Evolutionary conservation across 345 rosid genomes (phyloP).

Genomic region (Salix purpurea): DNA sequence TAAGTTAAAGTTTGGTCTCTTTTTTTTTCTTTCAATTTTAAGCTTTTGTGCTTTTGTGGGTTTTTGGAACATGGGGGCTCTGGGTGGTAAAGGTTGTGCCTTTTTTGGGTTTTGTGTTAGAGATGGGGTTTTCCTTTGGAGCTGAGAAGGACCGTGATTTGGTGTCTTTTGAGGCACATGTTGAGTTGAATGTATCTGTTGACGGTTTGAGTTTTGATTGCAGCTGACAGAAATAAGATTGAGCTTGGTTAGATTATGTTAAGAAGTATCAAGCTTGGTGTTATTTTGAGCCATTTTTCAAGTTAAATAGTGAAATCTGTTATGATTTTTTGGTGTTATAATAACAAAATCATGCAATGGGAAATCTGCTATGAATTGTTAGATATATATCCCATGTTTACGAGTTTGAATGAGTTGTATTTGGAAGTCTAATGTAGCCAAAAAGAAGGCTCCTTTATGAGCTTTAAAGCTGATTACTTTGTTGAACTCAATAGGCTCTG

Average conservation of each 20-base stretch:
- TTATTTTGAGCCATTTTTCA: not conserved
- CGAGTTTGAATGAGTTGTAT: not conserved
- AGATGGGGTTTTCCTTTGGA: not conserved
- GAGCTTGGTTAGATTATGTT: not conserved
- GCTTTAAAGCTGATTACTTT: no score
- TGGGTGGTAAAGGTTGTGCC: not conserved
- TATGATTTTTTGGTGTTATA: not conserved
- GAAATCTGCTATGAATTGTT: not conserved
- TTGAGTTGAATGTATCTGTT: not conserved
- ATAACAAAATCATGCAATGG: not conserved
- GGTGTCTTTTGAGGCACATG: not conserved
- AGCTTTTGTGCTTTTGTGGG: not conserved
- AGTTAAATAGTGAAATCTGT: not conserved
- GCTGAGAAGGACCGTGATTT: not conserved
- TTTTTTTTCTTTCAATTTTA: not conserved
- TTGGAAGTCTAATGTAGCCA: no score
- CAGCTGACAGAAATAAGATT: not conserved
- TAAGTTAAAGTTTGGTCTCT: conserved; percentile 25
- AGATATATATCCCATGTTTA: not conserved
- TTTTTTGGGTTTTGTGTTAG: not conserved
- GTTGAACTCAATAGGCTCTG: not conserved
- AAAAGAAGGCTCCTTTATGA: no score
- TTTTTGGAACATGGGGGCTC: not conserved
- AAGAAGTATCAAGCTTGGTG: not conserved
- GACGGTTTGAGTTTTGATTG: not conserved